Base-by-base conservation (phyloP, 805 yeast genomes). In the Teunomyces funiuensis region DNA sequence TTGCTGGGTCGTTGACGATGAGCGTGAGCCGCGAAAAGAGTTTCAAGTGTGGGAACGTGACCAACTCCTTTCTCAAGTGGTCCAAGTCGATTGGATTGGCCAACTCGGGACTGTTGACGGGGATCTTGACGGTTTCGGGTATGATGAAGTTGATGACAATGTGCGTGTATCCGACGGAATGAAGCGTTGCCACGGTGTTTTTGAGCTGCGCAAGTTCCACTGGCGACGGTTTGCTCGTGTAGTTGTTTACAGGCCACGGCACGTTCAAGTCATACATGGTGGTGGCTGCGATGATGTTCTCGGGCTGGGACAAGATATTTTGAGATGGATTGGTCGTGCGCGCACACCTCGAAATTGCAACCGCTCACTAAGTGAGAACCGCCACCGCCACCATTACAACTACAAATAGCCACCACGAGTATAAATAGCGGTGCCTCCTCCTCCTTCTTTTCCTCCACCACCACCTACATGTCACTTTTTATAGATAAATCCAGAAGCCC, bases 21-120 rank as follows among this genome's bases (percentile, higher is more conserved):
- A 93, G 55, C 0, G 98, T 93, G 18, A 87, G 71, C 43, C 99
- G 67, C 1, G 89, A 76, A 51, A 78, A 85, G 57, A 79, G 42
- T 55, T 65, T 44, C 36, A 64, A 44, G 58, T 69, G 63, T 13
- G 73, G 70, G 37, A 53, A 68, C 30, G 50, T 40, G 28, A 9
- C 36, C 13, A 57, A 41, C 14, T 52, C 52, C 9, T 39, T 36
- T 6, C 54, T 53, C 17, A 65, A 52, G 7, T 52, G 53, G 8
- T 37, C 44, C 41, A 79, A 75, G 37, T 71, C 70, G 41, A 74
- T 60, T 17, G 76, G 77, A 44, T 81, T 49, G 74, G 83, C 57
- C 61, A 73, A 33, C 42, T 55, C 49, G n/a, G 64, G 56, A 8
- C 58, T 52, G 41, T 72, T 70, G 10, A 61, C 56, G 2, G 85